Conservation (phyloP, 345 rosid genomes). For the Firmiana major region DNA sequence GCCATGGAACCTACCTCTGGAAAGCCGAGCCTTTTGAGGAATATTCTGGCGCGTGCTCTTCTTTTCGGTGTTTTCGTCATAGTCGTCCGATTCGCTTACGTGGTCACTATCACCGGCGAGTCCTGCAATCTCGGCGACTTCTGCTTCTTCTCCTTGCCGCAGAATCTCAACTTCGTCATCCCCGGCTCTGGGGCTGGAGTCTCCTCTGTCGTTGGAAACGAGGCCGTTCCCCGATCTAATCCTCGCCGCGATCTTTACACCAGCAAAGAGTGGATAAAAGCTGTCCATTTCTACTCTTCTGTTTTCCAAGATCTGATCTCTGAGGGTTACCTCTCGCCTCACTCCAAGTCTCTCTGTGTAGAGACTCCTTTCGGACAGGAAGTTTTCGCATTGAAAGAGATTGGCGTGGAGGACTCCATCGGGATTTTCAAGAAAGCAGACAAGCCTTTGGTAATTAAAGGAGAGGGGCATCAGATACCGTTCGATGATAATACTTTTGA, state of each 20-base stretch:
- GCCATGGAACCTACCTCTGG: slow-evolving; percentile 59
- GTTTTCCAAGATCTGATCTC: slow-evolving; percentile 76
- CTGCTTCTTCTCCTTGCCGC: slow-evolving; percentile 84
- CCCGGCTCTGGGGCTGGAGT: slow-evolving; percentile 21
- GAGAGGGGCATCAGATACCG: slow-evolving; percentile 57
- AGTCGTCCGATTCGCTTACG: slow-evolving; percentile 72
- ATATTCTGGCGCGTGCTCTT: slow-evolving; percentile 58
- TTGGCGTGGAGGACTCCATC: slow-evolving; percentile 62
- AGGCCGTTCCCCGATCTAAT: slow-evolving; percentile 29
- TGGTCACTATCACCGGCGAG: slow-evolving; percentile 84
- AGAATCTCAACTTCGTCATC: slow-evolving; percentile 54
- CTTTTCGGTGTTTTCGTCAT: slow-evolving; percentile 65
- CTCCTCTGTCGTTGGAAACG: slow-evolving; percentile 36
- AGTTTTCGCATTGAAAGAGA: slow-evolving; percentile 72
- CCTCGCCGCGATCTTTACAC: slow-evolving; percentile 42
- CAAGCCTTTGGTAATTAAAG: slow-evolving; percentile 65
- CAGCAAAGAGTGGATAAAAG: slow-evolving; percentile 59
- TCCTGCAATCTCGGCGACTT: slow-evolving; percentile 75
- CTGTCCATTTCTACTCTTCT: slow-evolving; percentile 70
- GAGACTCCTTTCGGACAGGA: slow-evolving; percentile 77
- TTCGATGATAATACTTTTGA: slow-evolving; percentile 59
- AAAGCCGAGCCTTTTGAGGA: slow-evolving; percentile 67
- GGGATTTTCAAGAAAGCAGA: slow-evolving; percentile 76
- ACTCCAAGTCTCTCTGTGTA: slow-evolving; percentile 65
- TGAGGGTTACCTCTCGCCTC: slow-evolving; percentile 61